Base-by-base conservation (phyloP, 805 yeast genomes). In the Spathaspora girioi region DNA sequence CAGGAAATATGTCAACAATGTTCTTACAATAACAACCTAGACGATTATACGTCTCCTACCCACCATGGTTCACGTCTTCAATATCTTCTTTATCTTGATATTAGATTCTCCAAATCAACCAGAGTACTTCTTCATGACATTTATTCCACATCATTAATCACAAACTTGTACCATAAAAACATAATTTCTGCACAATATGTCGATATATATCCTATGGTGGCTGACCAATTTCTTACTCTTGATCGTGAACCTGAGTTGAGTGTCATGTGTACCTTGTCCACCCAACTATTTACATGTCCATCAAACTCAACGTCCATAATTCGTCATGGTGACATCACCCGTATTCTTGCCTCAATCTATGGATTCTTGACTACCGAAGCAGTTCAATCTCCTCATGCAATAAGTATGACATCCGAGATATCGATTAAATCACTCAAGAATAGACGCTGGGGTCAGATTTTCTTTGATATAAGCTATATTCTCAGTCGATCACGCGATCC, bases 211-310 rank as follows among this genome's bases (percentile, higher is more conserved):
- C 92, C 96, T 0, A 77, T 80, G 8, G 68, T 89, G 14, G 82
- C 87, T 0, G 89, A 89, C 55, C 73, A 86, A 71, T 88, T 84
- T 57, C 74, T 88, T 45, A 69, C 78, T 0, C 71, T 82, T 55
- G 99, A 94, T 61, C 77, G 97, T 53, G 98, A 94, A 61, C 96
- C 97, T 0, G 97, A 91, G 58, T 69, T 81, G 50, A 89, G 93
- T 11, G 77, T 88, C 3, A 76, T 92, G 72, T 78, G 84, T 38
- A 81, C 85, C 38, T 69, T 93, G 18, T 83, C 96, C 0, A 84
- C 93, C 0, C 99, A 94, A 67, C 70, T 94, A 19, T 91, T 91
- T 66, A 92, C 97, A 0, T 86, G 96, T 49, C 97, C 97, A 0
- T 80, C 91, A 0, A 85, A 87, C 56, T 84, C 96, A 0, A 79